Evolutionary conservation across 2,329 filamentous ascomycete genomes (phyloP).

Genomic region (Aspergillus ustus): DNA sequence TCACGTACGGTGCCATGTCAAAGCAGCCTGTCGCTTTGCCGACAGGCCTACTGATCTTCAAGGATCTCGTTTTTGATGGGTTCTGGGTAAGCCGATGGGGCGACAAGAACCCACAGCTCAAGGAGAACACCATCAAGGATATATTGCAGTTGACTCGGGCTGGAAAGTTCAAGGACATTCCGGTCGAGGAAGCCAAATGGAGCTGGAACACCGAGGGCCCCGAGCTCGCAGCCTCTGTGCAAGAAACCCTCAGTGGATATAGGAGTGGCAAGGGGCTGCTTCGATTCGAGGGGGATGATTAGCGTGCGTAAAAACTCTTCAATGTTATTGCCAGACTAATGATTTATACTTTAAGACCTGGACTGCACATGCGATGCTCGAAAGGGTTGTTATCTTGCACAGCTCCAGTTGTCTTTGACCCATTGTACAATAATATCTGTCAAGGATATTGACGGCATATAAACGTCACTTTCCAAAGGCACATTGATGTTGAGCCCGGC

Average conservation of each 20-base stretch:
- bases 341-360: no score
- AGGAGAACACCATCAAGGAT: constrained; percentile 81
- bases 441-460: constrained; percentile 58
- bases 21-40: constrained; percentile 82
- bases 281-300: constrained; percentile 65
- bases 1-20: constrained; percentile 96
- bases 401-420: constrained; percentile 61
- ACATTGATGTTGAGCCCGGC: constrained; percentile 56
- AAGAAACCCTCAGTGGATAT: constrained; percentile 82
- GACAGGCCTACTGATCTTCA: constrained; percentile 88
- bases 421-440: constrained; percentile 64
- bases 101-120: constrained; percentile 71
- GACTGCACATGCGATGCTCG: no score
- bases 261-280: constrained; percentile 89
- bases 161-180: constrained; percentile 81
- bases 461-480: constrained; percentile 55
- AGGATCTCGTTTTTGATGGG: constrained; percentile 83
- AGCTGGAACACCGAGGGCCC: constrained; percentile 76
- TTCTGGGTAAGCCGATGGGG: constrained; percentile 97
- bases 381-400: constrained; percentile 19
- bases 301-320: neutral
- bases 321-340: neutral
- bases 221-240: constrained; percentile 72
- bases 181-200: constrained; percentile 83
- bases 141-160: constrained; percentile 75